phyloP scores from a whole-genome alignment of 2,329 filamentous ascomycete genomes.

The Trichoderma endophyticum region DNA sequence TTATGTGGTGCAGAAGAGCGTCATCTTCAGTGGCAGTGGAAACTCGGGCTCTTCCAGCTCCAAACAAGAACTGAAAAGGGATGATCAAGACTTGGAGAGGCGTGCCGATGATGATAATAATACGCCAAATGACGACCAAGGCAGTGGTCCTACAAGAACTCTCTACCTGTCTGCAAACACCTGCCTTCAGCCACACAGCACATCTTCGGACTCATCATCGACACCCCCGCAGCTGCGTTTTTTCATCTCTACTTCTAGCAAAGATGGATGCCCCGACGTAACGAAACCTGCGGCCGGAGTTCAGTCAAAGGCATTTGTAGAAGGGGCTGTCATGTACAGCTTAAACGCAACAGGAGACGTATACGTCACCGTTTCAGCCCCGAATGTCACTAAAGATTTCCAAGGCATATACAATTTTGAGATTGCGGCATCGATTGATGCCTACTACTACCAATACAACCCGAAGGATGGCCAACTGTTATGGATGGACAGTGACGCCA shows the following conservation, averaged over 20 bases:
- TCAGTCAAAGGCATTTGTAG: slow-evolving; percentile 49
- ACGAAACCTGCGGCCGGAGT: slow-evolving; percentile 23
- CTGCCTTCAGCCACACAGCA: slow-evolving; percentile 69
- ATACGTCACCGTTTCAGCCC: slow-evolving; percentile 73
- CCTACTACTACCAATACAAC: slow-evolving; percentile 66
- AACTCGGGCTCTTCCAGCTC: slow-evolving; percentile 15
- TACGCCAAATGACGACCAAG: slow-evolving; percentile 24
- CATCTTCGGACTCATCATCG: slow-evolving; percentile 1
- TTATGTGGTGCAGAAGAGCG: slow-evolving; percentile 32
- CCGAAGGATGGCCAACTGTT: slow-evolving; percentile 53
- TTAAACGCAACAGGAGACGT: slow-evolving; percentile 63
- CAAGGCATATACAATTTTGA: slow-evolving; percentile 73
- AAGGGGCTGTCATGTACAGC: slow-evolving; percentile 67
- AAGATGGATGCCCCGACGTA: slow-evolving; percentile 30
- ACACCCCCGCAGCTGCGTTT: slow-evolving; percentile 70
- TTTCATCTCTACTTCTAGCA: slow-evolving; percentile 63
- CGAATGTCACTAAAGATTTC: slow-evolving; percentile 58
- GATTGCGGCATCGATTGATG: slow-evolving; percentile 77
- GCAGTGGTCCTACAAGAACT: slow-evolving; percentile 33
- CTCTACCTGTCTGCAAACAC: slow-evolving; percentile 85
- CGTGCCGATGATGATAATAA: neutral
- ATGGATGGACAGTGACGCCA: slow-evolving; percentile 81
- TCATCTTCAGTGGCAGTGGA: slow-evolving; percentile 27
- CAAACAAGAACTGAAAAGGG: slow-evolving; percentile 19
- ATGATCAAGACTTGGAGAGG: neutral